A percentile compares a stretch with the other conserved stretches of the same genome.
These are phyloP conservation scores for Diaporthe caulivora DNA, from an alignment of 2,329 filamentous ascomycete genomes.

Conservation along the genomic window DNA sequence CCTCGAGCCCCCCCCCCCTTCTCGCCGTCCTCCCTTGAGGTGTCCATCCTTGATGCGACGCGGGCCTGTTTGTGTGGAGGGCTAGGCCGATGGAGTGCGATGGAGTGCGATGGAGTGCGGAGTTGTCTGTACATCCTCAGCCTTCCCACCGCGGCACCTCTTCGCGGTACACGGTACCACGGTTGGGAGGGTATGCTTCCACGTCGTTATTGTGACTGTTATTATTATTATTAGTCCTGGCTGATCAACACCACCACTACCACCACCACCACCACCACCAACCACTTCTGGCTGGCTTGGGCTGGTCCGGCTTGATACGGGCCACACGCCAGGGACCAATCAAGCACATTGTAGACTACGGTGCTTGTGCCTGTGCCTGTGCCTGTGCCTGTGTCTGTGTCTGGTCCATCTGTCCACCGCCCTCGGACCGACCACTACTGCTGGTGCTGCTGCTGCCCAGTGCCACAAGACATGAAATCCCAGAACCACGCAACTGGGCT, in stretches of 20 bases:
- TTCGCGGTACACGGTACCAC: not conserved
- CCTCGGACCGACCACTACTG: not conserved
- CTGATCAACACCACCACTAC: too few species aligned
- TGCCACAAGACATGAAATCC: slow-evolving; percentile 18
- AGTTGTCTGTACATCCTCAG: slow-evolving; percentile 16
- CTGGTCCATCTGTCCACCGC: not conserved
- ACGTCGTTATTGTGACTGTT: not conserved
- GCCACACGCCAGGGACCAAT: not conserved
- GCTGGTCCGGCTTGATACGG: slow-evolving; percentile 13
- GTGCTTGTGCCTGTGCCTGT: not conserved
- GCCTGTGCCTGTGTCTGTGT: not conserved
- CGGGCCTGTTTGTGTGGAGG: slow-evolving; percentile 18
- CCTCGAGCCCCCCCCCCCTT: not conserved
- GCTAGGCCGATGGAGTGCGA: slow-evolving; percentile 1
- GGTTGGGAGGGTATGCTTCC: not conserved
- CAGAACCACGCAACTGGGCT: not conserved
- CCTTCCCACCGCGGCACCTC: slow-evolving; percentile 9
- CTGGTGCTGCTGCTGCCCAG: not conserved
- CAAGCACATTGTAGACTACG: not conserved
- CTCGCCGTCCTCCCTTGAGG: slow-evolving; percentile 6
- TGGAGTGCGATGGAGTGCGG: slow-evolving; percentile 5
- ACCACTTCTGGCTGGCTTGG: not conserved
- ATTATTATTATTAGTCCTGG: slow-evolving; percentile 7
- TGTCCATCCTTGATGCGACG: slow-evolving; percentile 26
- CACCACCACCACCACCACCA: too few species aligned